Evolutionary conservation across 2,329 filamentous ascomycete species (phyloP).

Genomic region (Ophiostoma sp.): DNA sequence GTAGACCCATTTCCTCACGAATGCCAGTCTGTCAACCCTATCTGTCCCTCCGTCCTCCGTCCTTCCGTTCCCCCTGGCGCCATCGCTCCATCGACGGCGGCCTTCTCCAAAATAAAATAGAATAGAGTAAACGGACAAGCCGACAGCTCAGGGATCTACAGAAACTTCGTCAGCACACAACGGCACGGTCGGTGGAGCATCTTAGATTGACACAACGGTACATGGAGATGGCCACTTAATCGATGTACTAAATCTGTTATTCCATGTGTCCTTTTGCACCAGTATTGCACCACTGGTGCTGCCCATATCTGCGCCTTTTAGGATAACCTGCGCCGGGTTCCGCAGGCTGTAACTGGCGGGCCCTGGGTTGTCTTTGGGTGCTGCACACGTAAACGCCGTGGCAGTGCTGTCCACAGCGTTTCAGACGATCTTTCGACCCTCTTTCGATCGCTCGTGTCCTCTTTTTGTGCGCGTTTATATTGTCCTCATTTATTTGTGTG

Average conservation of each 20-base stretch:
- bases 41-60: background rate
- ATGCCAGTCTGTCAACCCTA: background rate
- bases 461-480: background rate
- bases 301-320: background rate
- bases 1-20: background rate
- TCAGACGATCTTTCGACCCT: constrained; percentile 1
- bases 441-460: background rate
- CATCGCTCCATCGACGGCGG: background rate
- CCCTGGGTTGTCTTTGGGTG: background rate
- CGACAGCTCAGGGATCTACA: background rate
- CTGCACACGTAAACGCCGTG: background rate
- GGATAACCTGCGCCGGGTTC: background rate
- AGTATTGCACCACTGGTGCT: background rate
- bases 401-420: background rate
- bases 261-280: background rate
- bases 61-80: background rate
- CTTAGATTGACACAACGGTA: background rate
- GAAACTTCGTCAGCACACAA: background rate
- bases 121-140: background rate
- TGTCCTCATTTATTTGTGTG: background rate
- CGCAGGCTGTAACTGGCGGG: background rate
- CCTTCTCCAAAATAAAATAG: background rate
- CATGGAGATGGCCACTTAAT: background rate
- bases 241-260: background rate
- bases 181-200: background rate